phyloP scores from a whole-genome alignment of 164 flowering plant genomes.

The Vitis labrusca region DNA sequence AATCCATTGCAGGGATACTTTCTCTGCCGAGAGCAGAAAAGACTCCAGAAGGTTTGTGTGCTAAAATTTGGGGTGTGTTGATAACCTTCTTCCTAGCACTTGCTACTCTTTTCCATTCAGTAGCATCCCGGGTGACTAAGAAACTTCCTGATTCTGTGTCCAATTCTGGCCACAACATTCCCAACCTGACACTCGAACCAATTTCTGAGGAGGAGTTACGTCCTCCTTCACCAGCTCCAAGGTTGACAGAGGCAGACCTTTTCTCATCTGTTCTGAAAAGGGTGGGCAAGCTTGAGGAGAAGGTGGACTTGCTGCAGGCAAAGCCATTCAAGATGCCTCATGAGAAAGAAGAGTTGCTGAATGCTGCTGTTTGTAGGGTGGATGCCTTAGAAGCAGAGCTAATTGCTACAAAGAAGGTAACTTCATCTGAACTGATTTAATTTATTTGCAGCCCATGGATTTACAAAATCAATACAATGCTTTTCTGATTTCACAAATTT shows the following conservation, averaged over 20 bases:
- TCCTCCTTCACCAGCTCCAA: conserved; percentile 27
- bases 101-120: conserved; percentile 6
- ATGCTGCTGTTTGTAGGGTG: conserved; percentile 46
- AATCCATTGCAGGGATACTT: conserved; percentile 13
- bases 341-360: conserved; percentile 45
- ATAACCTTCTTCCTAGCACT: conserved; percentile 9
- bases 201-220: conserved; percentile 12
- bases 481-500: too few relatives aligned
- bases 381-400: conserved; percentile 48
- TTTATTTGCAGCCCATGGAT: background rate
- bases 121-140: conserved; percentile 7
- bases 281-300: conserved; percentile 35
- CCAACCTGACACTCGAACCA: conserved; percentile 4
- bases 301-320: conserved; percentile 25
- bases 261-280: conserved; percentile 24
- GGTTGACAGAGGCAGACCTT: conserved; percentile 15
- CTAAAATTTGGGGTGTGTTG: conserved; percentile 9
- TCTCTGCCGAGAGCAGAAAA: conserved; percentile 4
- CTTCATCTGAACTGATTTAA: background rate
- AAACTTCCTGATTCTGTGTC: background rate
- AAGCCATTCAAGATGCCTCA: conserved; percentile 34
- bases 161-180: background rate
- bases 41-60: conserved; percentile 8
- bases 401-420: conserved; percentile 43
- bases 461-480: too few relatives aligned